A percentile compares a stretch with the other conserved stretches of the same genome.
Evolutionary conservation across 164 flowering plant species (phyloP).

Genomic region (Chimonanthus praecox): DNA sequence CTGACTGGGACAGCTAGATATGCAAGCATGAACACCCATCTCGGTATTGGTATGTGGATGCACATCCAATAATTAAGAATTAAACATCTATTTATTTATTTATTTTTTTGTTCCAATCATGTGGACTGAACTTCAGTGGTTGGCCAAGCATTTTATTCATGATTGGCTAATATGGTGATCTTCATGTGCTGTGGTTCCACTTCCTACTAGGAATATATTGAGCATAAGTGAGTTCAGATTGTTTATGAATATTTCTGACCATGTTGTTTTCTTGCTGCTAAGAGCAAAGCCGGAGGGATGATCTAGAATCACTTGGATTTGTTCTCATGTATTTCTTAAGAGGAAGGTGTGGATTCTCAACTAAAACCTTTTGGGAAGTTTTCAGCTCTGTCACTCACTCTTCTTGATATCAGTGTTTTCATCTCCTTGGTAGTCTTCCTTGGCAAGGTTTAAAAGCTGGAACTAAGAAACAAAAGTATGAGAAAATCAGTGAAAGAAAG

Average conservation of each 20-base stretch:
- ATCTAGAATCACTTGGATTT: slow-evolving; percentile 91
- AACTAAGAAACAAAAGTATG: slow-evolving; percentile 89
- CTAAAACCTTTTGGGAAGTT: not conserved
- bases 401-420: not conserved
- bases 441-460: slow-evolving; percentile 98
- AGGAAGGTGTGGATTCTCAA: slow-evolving; percentile 59
- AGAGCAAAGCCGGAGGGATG: slow-evolving; percentile 98
- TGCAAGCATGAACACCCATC: slow-evolving; percentile 95
- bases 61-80: not conserved
- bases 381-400: not conserved
- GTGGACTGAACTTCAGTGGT: not conserved
- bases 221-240: not conserved
- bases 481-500: slow-evolving; percentile 87
- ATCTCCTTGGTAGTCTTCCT: slow-evolving; percentile 53
- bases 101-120: not conserved
- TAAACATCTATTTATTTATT: too few relatives aligned
- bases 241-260: slow-evolving; percentile 2
- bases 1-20: slow-evolving; percentile 94
- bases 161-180: not conserved
- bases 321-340: slow-evolving; percentile 86
- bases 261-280: slow-evolving; percentile 5
- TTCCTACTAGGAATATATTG: not conserved
- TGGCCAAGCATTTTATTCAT: slow-evolving; percentile 1
- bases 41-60: slow-evolving; percentile 70
- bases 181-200: not conserved